Evolutionary conservation across 2,329 filamentous ascomycete genomes (phyloP).

Genomic region (Apiospora rasikravindrae): DNA sequence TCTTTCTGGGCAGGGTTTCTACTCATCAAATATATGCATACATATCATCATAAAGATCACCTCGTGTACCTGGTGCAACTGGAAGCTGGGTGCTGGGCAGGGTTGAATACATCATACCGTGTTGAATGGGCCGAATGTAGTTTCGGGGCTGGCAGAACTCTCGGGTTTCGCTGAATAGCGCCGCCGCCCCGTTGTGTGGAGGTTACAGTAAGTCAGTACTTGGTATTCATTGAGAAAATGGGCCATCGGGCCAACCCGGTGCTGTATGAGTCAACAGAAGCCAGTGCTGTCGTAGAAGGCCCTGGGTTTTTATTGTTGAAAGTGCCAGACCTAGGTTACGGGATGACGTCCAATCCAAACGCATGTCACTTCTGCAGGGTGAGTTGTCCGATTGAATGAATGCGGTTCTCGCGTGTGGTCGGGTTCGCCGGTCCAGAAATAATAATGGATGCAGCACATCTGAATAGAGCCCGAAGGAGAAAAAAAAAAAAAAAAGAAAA

Average conservation of each 20-base stretch:
- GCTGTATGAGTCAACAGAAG: conserved; percentile 7
- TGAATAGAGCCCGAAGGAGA: neutral
- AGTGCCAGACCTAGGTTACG: neutral
- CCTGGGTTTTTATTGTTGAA: neutral
- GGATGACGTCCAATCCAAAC: neutral
- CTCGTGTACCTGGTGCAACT: neutral
- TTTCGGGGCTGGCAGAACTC: neutral
- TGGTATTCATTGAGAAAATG: neutral
- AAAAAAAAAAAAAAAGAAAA: no score
- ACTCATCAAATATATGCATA: no score
- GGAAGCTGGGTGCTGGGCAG: neutral
- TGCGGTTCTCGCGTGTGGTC: neutral
- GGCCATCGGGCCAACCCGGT: neutral
- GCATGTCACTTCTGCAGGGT: neutral
- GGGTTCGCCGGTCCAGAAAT: neutral
- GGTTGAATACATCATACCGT: neutral
- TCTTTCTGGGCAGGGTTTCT: neutral
- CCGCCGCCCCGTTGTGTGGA: neutral
- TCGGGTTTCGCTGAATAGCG: neutral
- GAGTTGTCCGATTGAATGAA: neutral
- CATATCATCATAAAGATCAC: neutral
- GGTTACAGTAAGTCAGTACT: neutral
- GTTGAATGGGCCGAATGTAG: neutral
- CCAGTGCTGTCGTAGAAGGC: neutral
- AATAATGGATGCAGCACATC: conserved; percentile 15